Base-by-base conservation (phyloP, 2,329 filamentous ascomycete species). In the Diaporthe humulicola region DNA sequence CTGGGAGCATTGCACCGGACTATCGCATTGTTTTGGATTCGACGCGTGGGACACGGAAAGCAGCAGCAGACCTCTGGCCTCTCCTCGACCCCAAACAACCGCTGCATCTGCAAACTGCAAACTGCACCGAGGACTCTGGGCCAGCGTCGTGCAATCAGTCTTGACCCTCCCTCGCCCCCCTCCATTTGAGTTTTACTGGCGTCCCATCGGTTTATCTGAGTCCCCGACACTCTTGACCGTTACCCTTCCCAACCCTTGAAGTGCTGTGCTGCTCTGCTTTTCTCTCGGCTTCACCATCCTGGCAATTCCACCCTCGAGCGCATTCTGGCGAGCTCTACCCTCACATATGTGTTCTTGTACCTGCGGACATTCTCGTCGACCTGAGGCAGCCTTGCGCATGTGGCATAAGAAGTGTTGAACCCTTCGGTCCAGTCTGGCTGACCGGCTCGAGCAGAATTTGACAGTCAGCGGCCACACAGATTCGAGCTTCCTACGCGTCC, bases 391-490 rank as follows among this genome's bases (percentile, higher is more conserved):
- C 25, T 42, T 33, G 57, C 19, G 25, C 57, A 64, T 54, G 54
- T 42, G 33, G 15, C 36, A 64, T 28, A 64, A 33, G 12, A 52
- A 22, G 42, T n/a, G 45, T 60, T 28, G 40, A 56, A n/a, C 33
- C 22, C 45, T 54, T 40, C 33, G 64, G 36, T 54, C 48, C 45
- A 72, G 45, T 54, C 10, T 54, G 54, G 70, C 70, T 72, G 38
- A 72, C 57, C 57, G 28, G 33, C 70, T 54, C 57, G 17, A 72
- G 70, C 70, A 72, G 70, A 72, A 54, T 72, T 72, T 72, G 57
- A 72, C 70, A 64, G 70, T 36, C 45, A 52, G 28, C 42, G 54
- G 33, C 36, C 48, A 56, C 70, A 14, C 45, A 14, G 19, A 56
- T n/a, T 36, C 48, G 28, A 50, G 45, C 70, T 54, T 28, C 42